Evolutionary conservation across 192 early-diverging fungal genomes (phyloP), one percentile per base, ranked within the genome.

Genomic region (Backusella psychrophila): DNA sequence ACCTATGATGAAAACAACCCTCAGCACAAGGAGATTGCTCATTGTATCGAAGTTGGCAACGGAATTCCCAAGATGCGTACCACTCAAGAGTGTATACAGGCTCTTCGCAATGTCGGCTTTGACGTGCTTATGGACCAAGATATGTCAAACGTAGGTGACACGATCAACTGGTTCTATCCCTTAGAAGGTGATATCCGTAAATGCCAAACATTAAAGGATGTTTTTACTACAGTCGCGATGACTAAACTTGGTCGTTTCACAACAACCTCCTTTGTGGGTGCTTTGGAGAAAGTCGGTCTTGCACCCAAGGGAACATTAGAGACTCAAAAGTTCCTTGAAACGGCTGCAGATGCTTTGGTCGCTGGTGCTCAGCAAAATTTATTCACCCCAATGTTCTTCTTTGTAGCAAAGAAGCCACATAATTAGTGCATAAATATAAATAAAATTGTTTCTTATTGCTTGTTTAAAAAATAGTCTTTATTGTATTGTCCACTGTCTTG

Each of bases 341-440:
- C 88, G 1, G 97, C 91, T 33, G 92, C 94, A 6, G 93, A 96
- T 82, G 84, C 89, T 77, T 86, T 97, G n/a, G 89, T 95, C 38
- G 88, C 85, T 52, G 94, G 95, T 71, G 97, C 90, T n/a, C 87
- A 89, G 77, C 72, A 89, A 76, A 88, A 93, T 52, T 82, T 98
- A 56, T 97, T 98, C 77, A 98, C 97, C 5, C 97, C 97, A 75
- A 98, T 98, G 97, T 98, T 92, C 86, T 91, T 94, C 71, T 90
- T 95, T 49, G 89, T 91, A 68, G 93, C 89, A 14, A 86, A 86
- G 71, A 93, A 95, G 79, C 93, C 92, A 31, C 36, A 76, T n/a
- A 36, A 73, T 63, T 63, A 63, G n/a, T 53, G 17, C 1, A 63
- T 63, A 63, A 3, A 26, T 36, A 69, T 23, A 69, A 36, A 41